These are phyloP conservation scores for Nakazawaea siamensis DNA, from an alignment of 805 yeast genomes.

Conservation along the genomic window DNA sequence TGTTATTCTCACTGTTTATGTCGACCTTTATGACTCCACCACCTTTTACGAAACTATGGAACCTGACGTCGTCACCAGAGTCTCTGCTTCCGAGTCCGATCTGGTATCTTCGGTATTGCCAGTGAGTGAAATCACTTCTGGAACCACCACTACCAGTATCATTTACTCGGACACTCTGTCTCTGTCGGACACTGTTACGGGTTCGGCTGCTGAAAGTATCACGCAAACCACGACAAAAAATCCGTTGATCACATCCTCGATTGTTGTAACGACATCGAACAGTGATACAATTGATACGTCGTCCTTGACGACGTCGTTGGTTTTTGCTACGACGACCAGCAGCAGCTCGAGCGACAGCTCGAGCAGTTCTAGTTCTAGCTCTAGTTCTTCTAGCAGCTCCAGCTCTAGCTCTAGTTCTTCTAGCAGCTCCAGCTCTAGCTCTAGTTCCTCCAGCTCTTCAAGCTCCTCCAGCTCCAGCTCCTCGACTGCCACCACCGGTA, in stretches of 20 bases:
- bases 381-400: background rate
- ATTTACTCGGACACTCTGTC: slow-evolving; percentile 11
- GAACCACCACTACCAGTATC: slow-evolving; percentile 9
- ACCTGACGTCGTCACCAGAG: slow-evolving; percentile 8
- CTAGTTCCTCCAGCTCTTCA: no score
- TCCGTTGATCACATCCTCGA: slow-evolving; percentile 23
- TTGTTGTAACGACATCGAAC: slow-evolving; percentile 18
- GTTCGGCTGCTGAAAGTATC: background rate
- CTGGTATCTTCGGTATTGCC: background rate
- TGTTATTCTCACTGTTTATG: slow-evolving; percentile 9
- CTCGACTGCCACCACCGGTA: background rate
- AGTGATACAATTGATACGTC: slow-evolving; percentile 19
- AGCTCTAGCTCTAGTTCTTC: background rate
- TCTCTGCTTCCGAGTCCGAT: slow-evolving; percentile 4
- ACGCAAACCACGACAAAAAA: slow-evolving; percentile 16
- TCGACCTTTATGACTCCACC: slow-evolving; percentile 8
- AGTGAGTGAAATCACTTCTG: slow-evolving; percentile 9
- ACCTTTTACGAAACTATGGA: slow-evolving; percentile 9
- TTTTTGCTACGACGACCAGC: slow-evolving; percentile 1
- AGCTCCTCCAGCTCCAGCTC: no score
- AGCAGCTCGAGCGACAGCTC: background rate
- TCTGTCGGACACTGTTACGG: background rate
- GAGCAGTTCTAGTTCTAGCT: background rate
- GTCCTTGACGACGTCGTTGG: slow-evolving; percentile 16
- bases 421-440: background rate